These are phyloP conservation scores for Phialophora macrospora DNA, from an alignment of 2,329 filamentous ascomycete species.

Conservation along the genomic window DNA sequence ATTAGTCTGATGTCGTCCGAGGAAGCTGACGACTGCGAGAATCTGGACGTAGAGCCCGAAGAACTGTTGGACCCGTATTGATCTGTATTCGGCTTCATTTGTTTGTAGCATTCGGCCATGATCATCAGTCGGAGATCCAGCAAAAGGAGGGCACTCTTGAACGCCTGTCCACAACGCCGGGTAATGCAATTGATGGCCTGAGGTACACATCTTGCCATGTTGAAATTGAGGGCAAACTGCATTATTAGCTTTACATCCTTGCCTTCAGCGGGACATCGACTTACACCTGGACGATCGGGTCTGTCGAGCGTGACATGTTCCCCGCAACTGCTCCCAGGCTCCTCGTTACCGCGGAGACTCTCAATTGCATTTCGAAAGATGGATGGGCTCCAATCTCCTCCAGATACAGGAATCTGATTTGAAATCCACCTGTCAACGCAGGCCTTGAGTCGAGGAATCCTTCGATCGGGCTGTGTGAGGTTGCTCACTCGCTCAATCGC, in stretches of 20 bases:
- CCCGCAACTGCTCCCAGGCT: neutral
- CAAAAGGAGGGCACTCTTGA: conserved; percentile 4
- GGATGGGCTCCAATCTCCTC: neutral
- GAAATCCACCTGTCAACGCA: neutral
- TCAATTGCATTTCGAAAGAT: conserved; percentile 1
- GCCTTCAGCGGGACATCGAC: neutral
- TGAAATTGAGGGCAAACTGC: conserved; percentile 8
- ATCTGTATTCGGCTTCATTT: neutral
- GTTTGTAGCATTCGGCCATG: conserved; percentile 4
- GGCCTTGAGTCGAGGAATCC: neutral
- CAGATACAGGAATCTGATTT: neutral
- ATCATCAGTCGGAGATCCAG: conserved; percentile 12
- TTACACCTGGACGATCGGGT: conserved; percentile 8
- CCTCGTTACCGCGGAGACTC: neutral
- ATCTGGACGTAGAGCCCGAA: neutral
- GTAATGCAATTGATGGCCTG: conserved; percentile 1
- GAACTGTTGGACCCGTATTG: neutral
- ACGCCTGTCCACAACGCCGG: neutral
- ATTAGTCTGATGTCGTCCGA: neutral
- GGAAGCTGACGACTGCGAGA: neutral
- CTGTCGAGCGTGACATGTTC: conserved; percentile 5
- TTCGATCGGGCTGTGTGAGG: neutral
- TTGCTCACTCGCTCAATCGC: neutral
- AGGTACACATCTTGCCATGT: conserved; percentile 5
- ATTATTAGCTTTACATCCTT: neutral